A percentile compares a stretch with the other conserved stretches of the same genome.
Evolutionary conservation across 2,329 filamentous ascomycete genomes (phyloP).

Genomic region (Exophiala spinifera): DNA sequence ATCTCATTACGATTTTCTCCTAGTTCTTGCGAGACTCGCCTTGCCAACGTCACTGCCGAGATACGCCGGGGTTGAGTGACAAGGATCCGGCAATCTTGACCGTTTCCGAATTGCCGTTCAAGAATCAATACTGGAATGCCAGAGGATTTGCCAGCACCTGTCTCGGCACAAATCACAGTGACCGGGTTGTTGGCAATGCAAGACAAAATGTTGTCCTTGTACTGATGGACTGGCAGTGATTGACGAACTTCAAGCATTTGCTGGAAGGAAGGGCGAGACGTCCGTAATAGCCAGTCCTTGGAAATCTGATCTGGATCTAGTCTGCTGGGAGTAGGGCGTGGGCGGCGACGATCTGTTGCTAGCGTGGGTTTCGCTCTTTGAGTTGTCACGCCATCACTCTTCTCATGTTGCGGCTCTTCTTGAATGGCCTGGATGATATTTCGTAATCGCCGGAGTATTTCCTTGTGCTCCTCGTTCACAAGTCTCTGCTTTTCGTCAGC

Average conservation of each 20-base stretch:
- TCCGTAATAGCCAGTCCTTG: slow-evolving; percentile 20
- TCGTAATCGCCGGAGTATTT: slow-evolving; percentile 62
- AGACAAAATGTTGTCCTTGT: slow-evolving; percentile 71
- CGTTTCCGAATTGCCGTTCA: slow-evolving; percentile 79
- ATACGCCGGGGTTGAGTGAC: slow-evolving; percentile 95
- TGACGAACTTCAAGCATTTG: slow-evolving; percentile 74
- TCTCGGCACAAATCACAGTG: slow-evolving; percentile 93
- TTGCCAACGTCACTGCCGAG: slow-evolving; percentile 89
- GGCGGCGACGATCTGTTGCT: slow-evolving; percentile 2
- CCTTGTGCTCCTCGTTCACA: slow-evolving; percentile 67
- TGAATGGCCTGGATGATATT: slow-evolving; percentile 37
- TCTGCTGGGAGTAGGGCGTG: slow-evolving; percentile 1
- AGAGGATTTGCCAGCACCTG: slow-evolving; percentile 94
- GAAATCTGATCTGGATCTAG: slow-evolving; percentile 13
- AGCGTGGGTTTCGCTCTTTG: no score
- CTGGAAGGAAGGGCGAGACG: slow-evolving; percentile 53
- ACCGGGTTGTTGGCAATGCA: slow-evolving; percentile 78
- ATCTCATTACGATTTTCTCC: slow-evolving; percentile 80
- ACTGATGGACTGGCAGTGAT: slow-evolving; percentile 86
- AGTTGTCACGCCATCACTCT: no score
- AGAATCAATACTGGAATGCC: slow-evolving; percentile 93
- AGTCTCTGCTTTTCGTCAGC: slow-evolving; percentile 66
- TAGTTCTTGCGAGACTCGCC: slow-evolving; percentile 89
- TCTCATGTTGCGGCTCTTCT: slow-evolving; percentile 49
- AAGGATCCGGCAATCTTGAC: slow-evolving; percentile 83